phyloP scores from a whole-genome alignment of 2,329 filamentous ascomycete genomes.

The Fusarium equiseti region DNA sequence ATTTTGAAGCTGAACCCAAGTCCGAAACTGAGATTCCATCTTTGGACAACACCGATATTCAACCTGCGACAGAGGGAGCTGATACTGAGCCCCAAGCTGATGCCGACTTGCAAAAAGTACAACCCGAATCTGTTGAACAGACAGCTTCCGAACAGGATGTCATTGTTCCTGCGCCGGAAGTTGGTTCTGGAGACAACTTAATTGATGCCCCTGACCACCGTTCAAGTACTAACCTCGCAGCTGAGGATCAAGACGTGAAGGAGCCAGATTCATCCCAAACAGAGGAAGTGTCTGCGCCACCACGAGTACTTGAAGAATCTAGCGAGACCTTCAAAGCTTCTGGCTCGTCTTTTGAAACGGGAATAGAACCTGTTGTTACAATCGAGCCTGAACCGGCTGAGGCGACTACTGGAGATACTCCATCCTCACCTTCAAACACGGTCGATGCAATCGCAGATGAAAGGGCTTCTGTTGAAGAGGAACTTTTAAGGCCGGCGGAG shows the following conservation, averaged over 20 bases:
- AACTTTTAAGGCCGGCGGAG: not conserved
- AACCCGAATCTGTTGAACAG: slow-evolving; percentile 33
- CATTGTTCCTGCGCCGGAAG: slow-evolving; percentile 35
- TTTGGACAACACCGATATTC: slow-evolving; percentile 29
- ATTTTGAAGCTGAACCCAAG: slow-evolving; percentile 48
- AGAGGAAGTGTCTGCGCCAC: not conserved
- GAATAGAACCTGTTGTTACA: not conserved
- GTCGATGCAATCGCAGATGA: slow-evolving; percentile 15
- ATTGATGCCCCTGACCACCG: slow-evolving; percentile 9
- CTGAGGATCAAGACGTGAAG: slow-evolving; percentile 17
- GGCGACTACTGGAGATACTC: slow-evolving; percentile 8
- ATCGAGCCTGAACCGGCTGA: slow-evolving; percentile 9
- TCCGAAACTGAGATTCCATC: slow-evolving; percentile 44
- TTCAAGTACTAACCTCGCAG: slow-evolving; percentile 29
- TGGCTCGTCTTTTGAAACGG: not conserved
- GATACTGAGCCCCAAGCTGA: slow-evolving; percentile 34
- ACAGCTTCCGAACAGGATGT: slow-evolving; percentile 35
- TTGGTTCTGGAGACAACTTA: slow-evolving; percentile 33
- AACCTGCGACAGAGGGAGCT: slow-evolving; percentile 31
- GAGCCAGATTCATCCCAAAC: not conserved
- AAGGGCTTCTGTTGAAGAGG: slow-evolving; percentile 7
- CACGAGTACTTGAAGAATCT: slow-evolving; percentile 3
- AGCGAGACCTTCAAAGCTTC: not conserved
- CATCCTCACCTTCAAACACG: slow-evolving; percentile 29
- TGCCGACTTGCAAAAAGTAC: slow-evolving; percentile 19